phyloP scores from a whole-genome alignment of 1,284 basidiomycete genomes.

The Malassezia psittaci region DNA sequence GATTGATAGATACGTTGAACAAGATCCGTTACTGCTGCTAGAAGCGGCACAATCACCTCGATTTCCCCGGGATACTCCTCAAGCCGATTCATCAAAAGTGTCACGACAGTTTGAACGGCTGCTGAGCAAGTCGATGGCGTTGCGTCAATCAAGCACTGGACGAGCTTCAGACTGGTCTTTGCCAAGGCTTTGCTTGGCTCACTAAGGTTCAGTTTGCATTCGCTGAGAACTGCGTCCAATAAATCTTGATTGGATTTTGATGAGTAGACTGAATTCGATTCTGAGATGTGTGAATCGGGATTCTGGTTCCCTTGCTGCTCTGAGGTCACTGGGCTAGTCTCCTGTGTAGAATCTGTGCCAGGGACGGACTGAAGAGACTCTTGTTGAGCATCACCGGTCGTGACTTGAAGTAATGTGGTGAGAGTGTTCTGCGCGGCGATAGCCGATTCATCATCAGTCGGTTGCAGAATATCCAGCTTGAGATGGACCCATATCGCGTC shows the following conservation, averaged over 20 bases:
- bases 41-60: slow-evolving; percentile 56
- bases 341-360: background rate
- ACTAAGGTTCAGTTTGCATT: slow-evolving; percentile 29
- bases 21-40: slow-evolving; percentile 30
- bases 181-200: slow-evolving; percentile 38
- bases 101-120: slow-evolving; percentile 25
- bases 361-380: background rate
- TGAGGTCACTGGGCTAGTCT: background rate
- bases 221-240: slow-evolving; percentile 33
- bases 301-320: background rate
- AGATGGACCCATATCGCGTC: slow-evolving; percentile 35
- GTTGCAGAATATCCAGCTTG: slow-evolving; percentile 44
- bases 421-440: slow-evolving; percentile 29
- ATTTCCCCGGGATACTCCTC: slow-evolving; percentile 66
- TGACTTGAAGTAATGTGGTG: slow-evolving; percentile 27
- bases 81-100: slow-evolving; percentile 29
- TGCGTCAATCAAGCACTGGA: slow-evolving; percentile 28
- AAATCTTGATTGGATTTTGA: slow-evolving; percentile 27
- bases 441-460: slow-evolving; percentile 40
- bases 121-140: slow-evolving; percentile 22
- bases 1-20: slow-evolving; percentile 25
- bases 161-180: slow-evolving; percentile 24
- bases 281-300: background rate
- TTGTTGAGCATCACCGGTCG: background rate
- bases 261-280: background rate